Percentiles rank a stretch among this genome's conserved stretches.
phyloP scores from a whole-genome alignment of 768 basidiomycete species.

The Boletellus ananiceps region DNA sequence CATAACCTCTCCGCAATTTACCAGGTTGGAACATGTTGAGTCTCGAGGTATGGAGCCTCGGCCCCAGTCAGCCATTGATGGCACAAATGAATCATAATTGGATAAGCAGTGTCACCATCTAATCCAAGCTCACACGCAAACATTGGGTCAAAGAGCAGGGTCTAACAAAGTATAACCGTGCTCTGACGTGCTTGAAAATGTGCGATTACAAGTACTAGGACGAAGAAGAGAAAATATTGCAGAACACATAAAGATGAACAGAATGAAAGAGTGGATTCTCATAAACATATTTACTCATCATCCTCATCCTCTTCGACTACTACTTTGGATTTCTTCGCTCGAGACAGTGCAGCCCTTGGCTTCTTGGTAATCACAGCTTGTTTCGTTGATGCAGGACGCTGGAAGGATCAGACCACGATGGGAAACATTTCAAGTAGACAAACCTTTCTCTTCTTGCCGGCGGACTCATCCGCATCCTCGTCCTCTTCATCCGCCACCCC shows the following conservation, averaged over 20 bases:
- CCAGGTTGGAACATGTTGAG: too few relatives aligned
- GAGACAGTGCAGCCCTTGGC: constrained; percentile 22
- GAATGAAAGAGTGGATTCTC: not conserved
- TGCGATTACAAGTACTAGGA: constrained; percentile 8
- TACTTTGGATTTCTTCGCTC: constrained; percentile 42
- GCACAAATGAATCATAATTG: too few relatives aligned
- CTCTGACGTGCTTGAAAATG: not conserved
- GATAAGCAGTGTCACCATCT: too few relatives aligned
- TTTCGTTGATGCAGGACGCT: constrained; percentile 44
- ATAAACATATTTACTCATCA: constrained; percentile 19
- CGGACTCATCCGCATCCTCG: constrained; percentile 32
- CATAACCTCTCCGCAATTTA: not conserved
- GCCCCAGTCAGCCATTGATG: too few relatives aligned
- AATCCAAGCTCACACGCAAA: too few relatives aligned
- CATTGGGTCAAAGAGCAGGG: not conserved
- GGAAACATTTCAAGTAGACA: not conserved
- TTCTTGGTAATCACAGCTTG: constrained; percentile 43
- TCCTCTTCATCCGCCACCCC: constrained; percentile 49
- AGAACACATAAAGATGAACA: constrained; percentile 8
- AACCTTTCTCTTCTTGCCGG: constrained; percentile 70
- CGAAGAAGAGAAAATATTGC: not conserved
- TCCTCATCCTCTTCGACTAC: constrained; percentile 42
- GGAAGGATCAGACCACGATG: constrained; percentile 5
- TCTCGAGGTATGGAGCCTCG: too few relatives aligned
- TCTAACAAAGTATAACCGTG: not conserved